phyloP scores from a whole-genome alignment of 2,329 filamentous ascomycete species.

The Macroventuria anomochaeta region DNA sequence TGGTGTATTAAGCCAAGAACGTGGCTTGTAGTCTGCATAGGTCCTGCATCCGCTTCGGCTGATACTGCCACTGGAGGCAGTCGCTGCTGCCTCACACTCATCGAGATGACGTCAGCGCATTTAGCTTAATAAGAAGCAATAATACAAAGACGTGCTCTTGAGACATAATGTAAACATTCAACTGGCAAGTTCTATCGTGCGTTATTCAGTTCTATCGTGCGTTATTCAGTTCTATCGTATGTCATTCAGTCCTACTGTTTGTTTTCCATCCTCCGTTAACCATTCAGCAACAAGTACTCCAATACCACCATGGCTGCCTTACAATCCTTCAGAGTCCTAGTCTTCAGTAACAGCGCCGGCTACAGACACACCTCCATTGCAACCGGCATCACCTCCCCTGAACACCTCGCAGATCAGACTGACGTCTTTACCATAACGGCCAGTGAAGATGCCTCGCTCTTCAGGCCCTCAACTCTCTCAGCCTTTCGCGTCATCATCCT shows the following conservation, averaged over 20 bases:
- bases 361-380: slow-evolving; percentile 41
- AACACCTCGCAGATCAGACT: slow-evolving; percentile 11
- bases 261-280: no score
- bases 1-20: neutral
- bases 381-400: slow-evolving; percentile 22
- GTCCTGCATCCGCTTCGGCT: neutral
- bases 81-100: neutral
- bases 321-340: slow-evolving; percentile 21
- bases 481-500: slow-evolving; percentile 23
- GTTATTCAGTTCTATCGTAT: no score
- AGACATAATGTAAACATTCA: neutral
- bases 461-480: slow-evolving; percentile 14
- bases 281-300: no score
- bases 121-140: slow-evolving; percentile 2
- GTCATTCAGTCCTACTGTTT: no score
- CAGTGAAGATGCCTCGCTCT: slow-evolving; percentile 29
- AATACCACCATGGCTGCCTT: slow-evolving; percentile 1
- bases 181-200: neutral
- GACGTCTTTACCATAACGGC: slow-evolving; percentile 20
- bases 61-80: neutral
- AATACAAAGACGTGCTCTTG: neutral
- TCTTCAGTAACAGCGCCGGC: slow-evolving; percentile 37
- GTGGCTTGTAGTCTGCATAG: neutral
- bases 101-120: slow-evolving; percentile 1
- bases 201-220: no score